Evolutionary conservation across 148 eudicot genomes (phyloP).

Genomic region (Pouteria glomerata): DNA sequence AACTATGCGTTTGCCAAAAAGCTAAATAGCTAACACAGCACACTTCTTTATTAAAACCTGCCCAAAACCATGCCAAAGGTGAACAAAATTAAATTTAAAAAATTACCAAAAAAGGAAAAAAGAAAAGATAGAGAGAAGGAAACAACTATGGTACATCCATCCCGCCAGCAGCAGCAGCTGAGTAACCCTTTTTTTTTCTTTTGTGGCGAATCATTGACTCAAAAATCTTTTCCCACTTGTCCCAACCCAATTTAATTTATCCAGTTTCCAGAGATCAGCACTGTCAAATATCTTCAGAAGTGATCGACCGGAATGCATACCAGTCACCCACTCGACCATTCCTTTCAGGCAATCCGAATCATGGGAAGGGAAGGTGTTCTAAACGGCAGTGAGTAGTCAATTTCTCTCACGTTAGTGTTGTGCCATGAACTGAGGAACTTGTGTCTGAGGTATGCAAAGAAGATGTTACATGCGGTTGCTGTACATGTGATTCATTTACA

Average conservation of each 20-base stretch:
- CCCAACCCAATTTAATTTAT: not conserved
- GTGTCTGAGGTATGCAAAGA: constrained; percentile 35
- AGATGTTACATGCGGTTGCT: constrained; percentile 27
- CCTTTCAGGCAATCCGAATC: not conserved
- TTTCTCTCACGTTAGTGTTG: constrained; percentile 28
- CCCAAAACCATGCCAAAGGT: not conserved
- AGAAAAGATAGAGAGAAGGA: not conserved
- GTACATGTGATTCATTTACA: constrained; percentile 38
- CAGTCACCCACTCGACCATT: no score
- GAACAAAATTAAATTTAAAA: not conserved
- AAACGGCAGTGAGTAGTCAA: not conserved
- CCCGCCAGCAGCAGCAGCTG: not conserved
- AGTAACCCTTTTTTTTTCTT: not conserved
- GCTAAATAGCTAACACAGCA: no score
- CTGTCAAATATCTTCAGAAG: not conserved
- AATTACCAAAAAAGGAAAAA: not conserved
- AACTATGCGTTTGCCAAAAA: no score
- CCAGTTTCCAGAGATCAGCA: not conserved
- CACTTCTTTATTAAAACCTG: no score
- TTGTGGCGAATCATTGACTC: not conserved
- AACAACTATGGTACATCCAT: not conserved
- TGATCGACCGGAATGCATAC: not conserved
- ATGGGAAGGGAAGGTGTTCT: not conserved
- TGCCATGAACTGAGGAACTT: constrained; percentile 48
- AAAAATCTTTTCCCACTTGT: not conserved